These are phyloP conservation scores for Salvia rosmarinus DNA, from an alignment of 257 asterid species.

Conservation along the genomic window DNA sequence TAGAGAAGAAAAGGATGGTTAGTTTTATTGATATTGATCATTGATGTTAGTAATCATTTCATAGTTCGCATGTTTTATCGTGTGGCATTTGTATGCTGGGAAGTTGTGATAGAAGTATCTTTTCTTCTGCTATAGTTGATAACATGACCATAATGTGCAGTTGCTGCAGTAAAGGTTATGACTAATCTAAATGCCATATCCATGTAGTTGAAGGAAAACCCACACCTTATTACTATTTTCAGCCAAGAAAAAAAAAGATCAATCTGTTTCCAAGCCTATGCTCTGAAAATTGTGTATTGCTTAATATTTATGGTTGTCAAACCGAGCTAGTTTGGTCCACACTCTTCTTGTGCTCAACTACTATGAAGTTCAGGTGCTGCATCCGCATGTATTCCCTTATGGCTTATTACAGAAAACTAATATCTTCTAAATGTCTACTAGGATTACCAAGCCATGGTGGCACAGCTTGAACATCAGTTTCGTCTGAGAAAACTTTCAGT, in stretches of 20 bases:
- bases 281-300: slow-evolving; percentile 20
- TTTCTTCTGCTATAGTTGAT: slow-evolving; percentile 20
- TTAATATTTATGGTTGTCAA: slow-evolving; percentile 6
- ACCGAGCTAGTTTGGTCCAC: slow-evolving; percentile 15
- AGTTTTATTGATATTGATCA: background rate
- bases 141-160: background rate
- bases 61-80: background rate
- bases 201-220: slow-evolving; percentile 17
- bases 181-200: background rate
- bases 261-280: slow-evolving; percentile 12
- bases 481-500: slow-evolving; percentile 88
- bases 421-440: slow-evolving; percentile 36
- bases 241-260: background rate
- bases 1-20: slow-evolving; percentile 15
- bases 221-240: background rate
- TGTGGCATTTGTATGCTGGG: slow-evolving; percentile 1
- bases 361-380: slow-evolving; percentile 21
- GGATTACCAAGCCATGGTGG: slow-evolving; percentile 99
- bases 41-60: background rate
- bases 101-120: slow-evolving; percentile 8
- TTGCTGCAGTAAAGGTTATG: slow-evolving; percentile 20
- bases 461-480: slow-evolving; percentile 98
- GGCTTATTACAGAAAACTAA: slow-evolving; percentile 34
- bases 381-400: slow-evolving; percentile 26
- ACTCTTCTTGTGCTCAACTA: slow-evolving; percentile 19